Conservation (phyloP, 2,329 filamentous ascomycete genomes). For the Blastomyces parvus region DNA sequence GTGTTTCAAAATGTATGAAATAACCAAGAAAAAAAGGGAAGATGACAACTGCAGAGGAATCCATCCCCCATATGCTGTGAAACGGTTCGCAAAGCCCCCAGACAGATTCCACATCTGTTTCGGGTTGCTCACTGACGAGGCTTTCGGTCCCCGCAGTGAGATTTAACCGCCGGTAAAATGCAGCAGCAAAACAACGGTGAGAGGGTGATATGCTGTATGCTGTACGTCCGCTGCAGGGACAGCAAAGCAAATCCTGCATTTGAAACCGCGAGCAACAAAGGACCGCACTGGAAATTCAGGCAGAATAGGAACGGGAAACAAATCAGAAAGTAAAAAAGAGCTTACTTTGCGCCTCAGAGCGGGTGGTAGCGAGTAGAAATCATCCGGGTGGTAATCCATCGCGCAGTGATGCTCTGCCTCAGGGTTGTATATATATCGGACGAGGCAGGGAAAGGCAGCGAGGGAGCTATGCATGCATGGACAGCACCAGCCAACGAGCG, state of each 20-base stretch:
- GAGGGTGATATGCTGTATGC: background rate
- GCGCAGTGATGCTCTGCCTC: background rate
- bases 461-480: background rate
- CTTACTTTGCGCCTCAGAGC: constrained; percentile 51
- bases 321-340: constrained; percentile 9
- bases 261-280: constrained; percentile 4
- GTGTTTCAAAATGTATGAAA: background rate
- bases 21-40: background rate
- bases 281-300: constrained; percentile 5
- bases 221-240: background rate
- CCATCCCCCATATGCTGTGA: constrained; percentile 1
- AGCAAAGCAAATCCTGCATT: background rate
- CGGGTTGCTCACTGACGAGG: background rate
- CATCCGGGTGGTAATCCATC: constrained; percentile 19
- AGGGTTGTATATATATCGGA: background rate
- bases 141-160: background rate
- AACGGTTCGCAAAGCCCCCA: background rate
- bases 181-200: constrained; percentile 6
- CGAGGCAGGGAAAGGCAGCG: background rate
- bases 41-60: background rate
- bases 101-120: background rate
- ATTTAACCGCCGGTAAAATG: background rate
- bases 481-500: background rate
- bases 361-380: constrained; percentile 46
- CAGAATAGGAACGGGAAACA: constrained; percentile 9